Conservation (phyloP, 371 early-diverging fungal species). For the Apophysomyces elegans region DNA sequence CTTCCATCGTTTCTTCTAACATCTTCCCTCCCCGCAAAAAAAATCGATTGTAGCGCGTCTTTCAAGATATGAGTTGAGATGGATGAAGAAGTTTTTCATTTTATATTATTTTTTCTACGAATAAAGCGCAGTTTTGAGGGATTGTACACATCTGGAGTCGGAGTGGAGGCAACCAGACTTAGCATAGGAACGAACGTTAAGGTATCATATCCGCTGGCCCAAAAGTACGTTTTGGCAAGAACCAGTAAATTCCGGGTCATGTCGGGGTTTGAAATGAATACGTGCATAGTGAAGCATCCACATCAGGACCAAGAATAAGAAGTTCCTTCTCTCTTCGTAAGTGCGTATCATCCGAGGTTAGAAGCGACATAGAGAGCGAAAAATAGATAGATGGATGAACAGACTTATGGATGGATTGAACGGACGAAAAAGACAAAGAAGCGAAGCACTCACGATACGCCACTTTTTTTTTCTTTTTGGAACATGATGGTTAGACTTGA, state of each 20-base stretch:
- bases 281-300: neutral
- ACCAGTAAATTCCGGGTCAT: neutral
- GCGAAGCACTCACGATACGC: neutral
- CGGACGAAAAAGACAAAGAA: neutral
- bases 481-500: slow-evolving; percentile 8
- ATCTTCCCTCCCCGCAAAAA: too few species aligned
- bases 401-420: slow-evolving; percentile 13
- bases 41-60: too few species aligned
- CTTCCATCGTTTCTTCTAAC: too few species aligned
- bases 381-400: slow-evolving; percentile 26
- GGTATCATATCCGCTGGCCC: too few species aligned
- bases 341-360: slow-evolving; percentile 8
- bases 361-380: neutral
- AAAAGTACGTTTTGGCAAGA: too few species aligned
- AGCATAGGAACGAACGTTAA: too few species aligned
- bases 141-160: too few species aligned
- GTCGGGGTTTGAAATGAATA: neutral
- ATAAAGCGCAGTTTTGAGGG: too few species aligned
- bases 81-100: too few species aligned
- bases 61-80: too few species aligned
- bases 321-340: slow-evolving; percentile 2
- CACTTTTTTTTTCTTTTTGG: neutral
- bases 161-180: too few species aligned
- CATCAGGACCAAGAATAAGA: neutral
- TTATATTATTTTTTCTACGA: too few species aligned